These are phyloP conservation scores for Debaryomyces robertsiae DNA, from an alignment of 1,139 yeast genomes.

Conservation along the genomic window DNA sequence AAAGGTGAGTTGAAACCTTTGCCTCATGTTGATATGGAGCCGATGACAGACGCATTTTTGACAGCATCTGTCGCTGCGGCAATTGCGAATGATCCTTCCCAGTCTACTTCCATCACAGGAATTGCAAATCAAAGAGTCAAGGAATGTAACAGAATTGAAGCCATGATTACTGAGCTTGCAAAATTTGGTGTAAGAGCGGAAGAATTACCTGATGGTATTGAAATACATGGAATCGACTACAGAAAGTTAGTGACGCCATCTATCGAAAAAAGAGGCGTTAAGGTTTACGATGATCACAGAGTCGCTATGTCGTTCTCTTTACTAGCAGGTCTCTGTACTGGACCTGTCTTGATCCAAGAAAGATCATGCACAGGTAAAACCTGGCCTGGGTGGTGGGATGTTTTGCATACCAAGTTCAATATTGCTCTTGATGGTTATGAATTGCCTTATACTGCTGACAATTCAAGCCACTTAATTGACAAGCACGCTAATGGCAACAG, in stretches of 20 bases:
- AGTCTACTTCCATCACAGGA: constrained; percentile 82
- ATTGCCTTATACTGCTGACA: constrained; percentile 24
- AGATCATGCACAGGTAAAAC: constrained; percentile 95
- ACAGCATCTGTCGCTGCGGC: constrained; percentile 98
- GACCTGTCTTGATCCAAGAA: constrained; percentile 75
- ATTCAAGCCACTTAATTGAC: constrained; percentile 17
- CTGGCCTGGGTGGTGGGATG: constrained; percentile 99
- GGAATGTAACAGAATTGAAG: constrained; percentile 94
- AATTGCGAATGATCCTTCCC: constrained; percentile 57
- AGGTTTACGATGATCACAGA: constrained; percentile 92
- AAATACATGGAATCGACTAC: constrained; percentile 66
- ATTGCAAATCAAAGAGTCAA: constrained; percentile 98
- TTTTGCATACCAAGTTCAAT: constrained; percentile 68
- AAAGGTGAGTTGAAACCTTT: constrained; percentile 69
- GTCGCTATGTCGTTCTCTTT: constrained; percentile 98
- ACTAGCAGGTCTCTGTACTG: constrained; percentile 60
- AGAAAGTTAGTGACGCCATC: constrained; percentile 53
- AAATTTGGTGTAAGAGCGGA: constrained; percentile 86
- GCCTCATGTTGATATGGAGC: constrained; percentile 90
- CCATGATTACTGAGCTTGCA: constrained; percentile 86
- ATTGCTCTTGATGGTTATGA: constrained; percentile 73
- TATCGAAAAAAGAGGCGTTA: constrained; percentile 54
- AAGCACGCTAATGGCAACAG: constrained; percentile 40
- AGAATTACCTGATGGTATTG: constrained; percentile 92
- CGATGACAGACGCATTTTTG: constrained; percentile 98